Evolutionary conservation across 2,329 filamentous ascomycete species (phyloP), one percentile per base, ranked within the genome.

Genomic region (Pseudogymnoascus sp.): DNA sequence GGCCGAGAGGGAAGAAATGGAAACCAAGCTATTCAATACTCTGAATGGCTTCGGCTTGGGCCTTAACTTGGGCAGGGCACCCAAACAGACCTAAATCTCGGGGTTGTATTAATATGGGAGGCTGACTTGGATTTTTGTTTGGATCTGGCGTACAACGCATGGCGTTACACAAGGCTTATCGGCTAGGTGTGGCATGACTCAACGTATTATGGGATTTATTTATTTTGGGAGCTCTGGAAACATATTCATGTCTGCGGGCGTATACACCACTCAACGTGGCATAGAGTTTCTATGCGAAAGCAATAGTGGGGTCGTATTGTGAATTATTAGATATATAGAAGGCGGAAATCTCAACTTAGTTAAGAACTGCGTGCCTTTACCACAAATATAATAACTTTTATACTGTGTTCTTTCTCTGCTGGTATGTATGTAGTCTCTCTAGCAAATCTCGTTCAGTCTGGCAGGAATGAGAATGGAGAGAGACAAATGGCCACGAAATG

Each of bases 1-100:
- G 62, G 90, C 86, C 2, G 93, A 97, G 78, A 88, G 87, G 75
- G 89, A 95, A 63, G 94, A 97, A 78, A 97, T 97, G 92, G 79
- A 87, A 69, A 86, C 85, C 6, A 93, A 92, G 74, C 74, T 71
- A 14, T 65, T 63, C 60, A 68, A 68, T 7, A 70, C 68, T 2
- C 41, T 71, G 18, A 58, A 58, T 30, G 57, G 57, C 35, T 39
- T 58, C 14, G 57, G 57, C 18, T 6, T 54, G 4, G 47, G 47
- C 9, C 47, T 54, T 33, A 20, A 54, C 47, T 18, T 54, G 47
- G 47, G 47, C 20, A 33, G 47, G 11, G 28, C 47, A 25, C 9
- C 47, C 18, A 54, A 54, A 14, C 47, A n/a, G 7, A 54, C 47
- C 16, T 54, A 28, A 54, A 20, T 18, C 2, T 20, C 2, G 1